A percentile compares a stretch with the other conserved stretches of the same genome.
Evolutionary conservation across 441 rosid genomes (phyloP).

Genomic region (California macrophylla): DNA sequence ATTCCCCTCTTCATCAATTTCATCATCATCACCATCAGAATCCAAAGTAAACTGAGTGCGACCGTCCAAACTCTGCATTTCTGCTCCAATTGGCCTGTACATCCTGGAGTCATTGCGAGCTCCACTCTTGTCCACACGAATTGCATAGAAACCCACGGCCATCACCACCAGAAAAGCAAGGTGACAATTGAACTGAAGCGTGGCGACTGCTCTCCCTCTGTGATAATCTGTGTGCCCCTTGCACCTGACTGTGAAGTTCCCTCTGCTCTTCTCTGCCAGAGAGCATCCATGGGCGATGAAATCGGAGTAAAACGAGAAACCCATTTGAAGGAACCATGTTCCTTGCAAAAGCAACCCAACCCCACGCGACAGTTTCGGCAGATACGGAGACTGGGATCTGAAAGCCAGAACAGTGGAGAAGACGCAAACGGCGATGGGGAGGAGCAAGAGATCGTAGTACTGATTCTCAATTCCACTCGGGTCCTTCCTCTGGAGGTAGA

Average conservation of each 20-base stretch:
- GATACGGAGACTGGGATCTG: conserved; percentile 24
- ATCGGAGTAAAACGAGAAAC: conserved; percentile 58
- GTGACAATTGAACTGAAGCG: conserved; percentile 84
- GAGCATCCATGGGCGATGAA: conserved; percentile 60
- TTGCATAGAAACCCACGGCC: conserved; percentile 36
- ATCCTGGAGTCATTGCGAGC: conserved; percentile 24
- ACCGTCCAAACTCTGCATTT: conserved; percentile 38
- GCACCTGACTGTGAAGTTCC: conserved; percentile 68
- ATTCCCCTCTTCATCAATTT: conserved; percentile 32
- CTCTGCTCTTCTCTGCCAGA: conserved; percentile 55
- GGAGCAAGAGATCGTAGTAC: conserved; percentile 69
- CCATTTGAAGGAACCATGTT: conserved; percentile 86
- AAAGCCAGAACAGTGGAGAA: conserved; percentile 46
- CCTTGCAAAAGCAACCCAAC: conserved; percentile 74
- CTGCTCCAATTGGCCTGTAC: conserved; percentile 63
- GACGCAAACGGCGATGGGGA: conserved; percentile 52
- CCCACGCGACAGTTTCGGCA: conserved; percentile 50
- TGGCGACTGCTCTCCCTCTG: conserved; percentile 72
- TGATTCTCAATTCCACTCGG: conserved; percentile 62
- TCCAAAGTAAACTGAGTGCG: conserved; percentile 50
- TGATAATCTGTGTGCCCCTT: conserved; percentile 71
- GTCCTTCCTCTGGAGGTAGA: conserved; percentile 62
- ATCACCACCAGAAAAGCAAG: conserved; percentile 63
- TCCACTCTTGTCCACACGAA: conserved; percentile 38
- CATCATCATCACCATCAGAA: conserved; percentile 35